phyloP scores from a whole-genome alignment of 2,329 filamentous ascomycete genomes.

The Fusarium illudens region DNA sequence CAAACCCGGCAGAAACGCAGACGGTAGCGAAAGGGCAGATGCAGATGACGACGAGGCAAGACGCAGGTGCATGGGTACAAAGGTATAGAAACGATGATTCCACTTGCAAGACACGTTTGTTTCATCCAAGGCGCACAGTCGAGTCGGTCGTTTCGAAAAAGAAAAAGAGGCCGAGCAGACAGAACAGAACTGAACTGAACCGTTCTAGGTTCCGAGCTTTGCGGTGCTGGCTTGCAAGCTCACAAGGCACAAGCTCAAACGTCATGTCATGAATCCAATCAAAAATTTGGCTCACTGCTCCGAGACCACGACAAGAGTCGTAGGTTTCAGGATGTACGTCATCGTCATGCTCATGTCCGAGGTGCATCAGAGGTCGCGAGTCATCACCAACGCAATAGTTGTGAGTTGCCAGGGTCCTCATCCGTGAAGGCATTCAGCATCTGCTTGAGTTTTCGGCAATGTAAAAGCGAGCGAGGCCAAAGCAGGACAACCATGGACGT shows the following conservation, averaged over 20 bases:
- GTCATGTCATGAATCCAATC: constrained; percentile 30
- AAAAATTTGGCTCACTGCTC: constrained; percentile 29
- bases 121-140: constrained; percentile 34
- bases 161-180: constrained; percentile 5
- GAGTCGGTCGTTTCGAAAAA: background rate
- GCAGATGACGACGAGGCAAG: constrained; percentile 2
- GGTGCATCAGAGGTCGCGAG: constrained; percentile 39
- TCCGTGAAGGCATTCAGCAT: constrained; percentile 31
- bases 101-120: constrained; percentile 34
- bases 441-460: constrained; percentile 32
- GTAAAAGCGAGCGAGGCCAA: constrained; percentile 24
- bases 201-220: constrained; percentile 5
- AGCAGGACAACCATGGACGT: constrained; percentile 35
- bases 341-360: constrained; percentile 38
- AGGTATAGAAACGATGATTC: constrained; percentile 35
- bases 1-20: constrained; percentile 15
- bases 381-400: constrained; percentile 42
- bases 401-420: constrained; percentile 32
- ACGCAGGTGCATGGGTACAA: constrained; percentile 12
- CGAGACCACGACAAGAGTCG: constrained; percentile 23
- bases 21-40: constrained; percentile 4
- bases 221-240: constrained; percentile 1
- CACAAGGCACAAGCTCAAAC: constrained; percentile 1
- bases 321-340: constrained; percentile 38
- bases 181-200: constrained; percentile 25